Evolutionary conservation across 2,329 filamentous ascomycete species (phyloP).

Genomic region (Tolypocladium sp.): DNA sequence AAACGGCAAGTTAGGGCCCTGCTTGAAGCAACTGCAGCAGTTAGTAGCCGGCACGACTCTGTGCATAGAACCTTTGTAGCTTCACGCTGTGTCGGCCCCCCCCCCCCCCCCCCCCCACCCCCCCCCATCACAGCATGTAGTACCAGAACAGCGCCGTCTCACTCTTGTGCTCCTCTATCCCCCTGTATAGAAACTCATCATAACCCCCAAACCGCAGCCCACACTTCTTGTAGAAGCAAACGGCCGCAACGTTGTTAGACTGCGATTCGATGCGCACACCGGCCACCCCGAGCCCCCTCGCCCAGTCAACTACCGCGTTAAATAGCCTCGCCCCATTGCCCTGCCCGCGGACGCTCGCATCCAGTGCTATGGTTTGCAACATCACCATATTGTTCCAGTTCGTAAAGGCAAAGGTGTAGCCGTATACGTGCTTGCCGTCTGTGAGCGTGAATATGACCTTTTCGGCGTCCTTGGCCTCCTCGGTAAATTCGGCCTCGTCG

Average conservation of each 20-base stretch:
- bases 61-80: too few relatives aligned
- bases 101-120: too few relatives aligned
- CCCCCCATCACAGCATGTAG: constrained; percentile 2
- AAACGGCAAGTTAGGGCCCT: too few relatives aligned
- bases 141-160: constrained; percentile 10
- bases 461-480: neutral
- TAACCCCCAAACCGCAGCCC: constrained; percentile 10
- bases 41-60: too few relatives aligned
- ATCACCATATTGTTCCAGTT: constrained; percentile 10
- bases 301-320: constrained; percentile 7
- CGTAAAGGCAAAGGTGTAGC: constrained; percentile 6
- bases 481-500: constrained; percentile 1
- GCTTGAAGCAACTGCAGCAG: too few relatives aligned
- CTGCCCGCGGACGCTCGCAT: constrained; percentile 5
- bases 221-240: constrained; percentile 8
- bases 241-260: constrained; percentile 8
- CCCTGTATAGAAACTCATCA: constrained; percentile 8
- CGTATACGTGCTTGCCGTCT: constrained; percentile 1
- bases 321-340: constrained; percentile 6
- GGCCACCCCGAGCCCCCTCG: constrained; percentile 4
- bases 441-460: neutral
- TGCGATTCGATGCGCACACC: constrained; percentile 7
- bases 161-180: constrained; percentile 2
- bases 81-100: too few relatives aligned
- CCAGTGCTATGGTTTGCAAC: constrained; percentile 6